These are phyloP conservation scores for Geoglossum glabrum DNA, from an alignment of 495 filamentous ascomycete species.

Conservation along the genomic window DNA sequence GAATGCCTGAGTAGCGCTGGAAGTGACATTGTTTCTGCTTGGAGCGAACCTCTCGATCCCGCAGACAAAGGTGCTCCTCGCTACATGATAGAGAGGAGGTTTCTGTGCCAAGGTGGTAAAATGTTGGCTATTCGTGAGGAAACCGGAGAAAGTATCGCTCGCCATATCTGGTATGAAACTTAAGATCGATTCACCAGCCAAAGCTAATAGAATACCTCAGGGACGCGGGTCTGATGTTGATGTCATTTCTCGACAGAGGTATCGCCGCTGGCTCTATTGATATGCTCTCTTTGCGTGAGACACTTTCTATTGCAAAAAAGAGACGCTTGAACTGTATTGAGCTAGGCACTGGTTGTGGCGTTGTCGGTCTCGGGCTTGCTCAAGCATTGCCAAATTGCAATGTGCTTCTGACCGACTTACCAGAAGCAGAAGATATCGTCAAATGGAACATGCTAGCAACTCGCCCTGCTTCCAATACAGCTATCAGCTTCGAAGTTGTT, in stretches of 20 bases:
- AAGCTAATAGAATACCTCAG: constrained; percentile 17
- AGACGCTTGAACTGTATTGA: constrained; percentile 41
- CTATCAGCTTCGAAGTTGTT: constrained; percentile 36
- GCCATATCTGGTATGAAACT: constrained; percentile 64
- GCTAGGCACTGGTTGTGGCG: constrained; percentile 68
- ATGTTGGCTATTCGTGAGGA: constrained; percentile 54
- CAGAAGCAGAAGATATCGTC: constrained; percentile 50
- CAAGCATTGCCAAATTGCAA: constrained; percentile 30
- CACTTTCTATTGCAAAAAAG: constrained; percentile 5
- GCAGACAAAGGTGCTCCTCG: constrained; percentile 18
- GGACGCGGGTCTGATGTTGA: constrained; percentile 48
- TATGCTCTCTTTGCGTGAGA: background rate
- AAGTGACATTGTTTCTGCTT: constrained; percentile 32
- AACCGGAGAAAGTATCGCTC: constrained; percentile 83
- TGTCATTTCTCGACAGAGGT: constrained; percentile 21
- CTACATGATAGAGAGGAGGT: constrained; percentile 32
- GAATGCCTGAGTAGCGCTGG: constrained; percentile 6
- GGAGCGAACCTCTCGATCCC: constrained; percentile 30
- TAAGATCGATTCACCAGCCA: background rate
- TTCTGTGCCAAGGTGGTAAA: constrained; percentile 14
- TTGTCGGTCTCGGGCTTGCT: constrained; percentile 59
- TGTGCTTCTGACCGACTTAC: constrained; percentile 64
- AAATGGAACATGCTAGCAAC: constrained; percentile 30
- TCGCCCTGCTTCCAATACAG: constrained; percentile 19
- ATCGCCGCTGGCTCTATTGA: background rate